Base-by-base conservation (phyloP, 352 stramenopile genomes). In the Pythium dissimile region DNA sequence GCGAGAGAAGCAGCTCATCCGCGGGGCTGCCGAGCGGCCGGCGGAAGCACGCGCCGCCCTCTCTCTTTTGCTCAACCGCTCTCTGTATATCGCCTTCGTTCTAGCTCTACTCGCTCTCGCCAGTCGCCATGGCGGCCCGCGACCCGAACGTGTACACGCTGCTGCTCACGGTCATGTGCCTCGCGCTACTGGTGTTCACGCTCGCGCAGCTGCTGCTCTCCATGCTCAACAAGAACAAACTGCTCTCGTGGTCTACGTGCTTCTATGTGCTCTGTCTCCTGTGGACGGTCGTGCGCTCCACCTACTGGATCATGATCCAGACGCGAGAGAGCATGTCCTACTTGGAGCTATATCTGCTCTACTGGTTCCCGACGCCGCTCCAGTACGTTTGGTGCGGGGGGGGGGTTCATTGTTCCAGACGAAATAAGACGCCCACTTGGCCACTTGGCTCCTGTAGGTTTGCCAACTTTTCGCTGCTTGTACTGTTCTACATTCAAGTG, bases 401-500 rank as follows among this genome's bases (percentile, higher is more conserved):
- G 10, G 15, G 10, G 2, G 26, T 37, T 35, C 11, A 35, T 16
- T 23, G 43, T 5, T 5, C 10, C 3, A 15, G 6, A 15, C 21
- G 21, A 24, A 37, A 13, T 20, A n/a, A n/a, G n/a, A n/a, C n/a
- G n/a, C n/a, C n/a, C n/a, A n/a, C n/a, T n/a, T n/a, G n/a, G n/a
- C n/a, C n/a, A n/a, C 44, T 15, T 39, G 8, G 42, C 35, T 15
- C 43, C 4, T 32, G 5, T 39, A 79, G 71, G 38, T 94, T 94
- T 64, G 84, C 84, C 76, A 94, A 92, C 64, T 94, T 94, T 54
- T 91, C 84, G 62, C 73, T 94, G 41, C 76, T 94, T 28, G 77
- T 94, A 37, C 80, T 94, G 28, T 94, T 94, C 59, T 94, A 94
- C 73, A 91, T 94, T 38, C 84, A 94, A 68, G 84, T 94, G 30